These are phyloP conservation scores for Suhomyces sp. DNA, from an alignment of 805 yeast genomes.

Conservation along the genomic window DNA sequence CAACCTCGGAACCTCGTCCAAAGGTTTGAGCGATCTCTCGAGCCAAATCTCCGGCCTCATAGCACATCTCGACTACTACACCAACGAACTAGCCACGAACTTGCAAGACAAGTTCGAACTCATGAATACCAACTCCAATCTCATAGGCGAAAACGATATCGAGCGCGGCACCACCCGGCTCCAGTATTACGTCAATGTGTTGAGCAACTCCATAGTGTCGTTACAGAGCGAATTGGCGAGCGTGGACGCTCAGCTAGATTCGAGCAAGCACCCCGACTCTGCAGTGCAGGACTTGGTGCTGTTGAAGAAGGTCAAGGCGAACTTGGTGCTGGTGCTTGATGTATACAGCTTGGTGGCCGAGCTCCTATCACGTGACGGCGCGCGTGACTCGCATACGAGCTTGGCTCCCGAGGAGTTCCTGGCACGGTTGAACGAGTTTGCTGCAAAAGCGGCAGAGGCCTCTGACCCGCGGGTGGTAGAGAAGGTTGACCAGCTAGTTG, in stretches of 20 bases:
- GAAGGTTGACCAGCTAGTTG: constrained; percentile 47
- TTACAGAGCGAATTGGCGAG: constrained; percentile 33
- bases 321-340: constrained; percentile 45
- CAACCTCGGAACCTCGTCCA: not conserved
- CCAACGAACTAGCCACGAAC: constrained; percentile 55
- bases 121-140: constrained; percentile 39
- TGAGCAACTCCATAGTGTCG: constrained; percentile 56
- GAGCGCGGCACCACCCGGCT: constrained; percentile 35
- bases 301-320: constrained; percentile 43
- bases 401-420: constrained; percentile 16
- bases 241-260: constrained; percentile 11
- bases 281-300: constrained; percentile 38
- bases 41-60: constrained; percentile 49
- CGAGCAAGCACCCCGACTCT: constrained; percentile 8
- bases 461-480: constrained; percentile 34
- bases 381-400: not conserved
- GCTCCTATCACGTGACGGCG: not conserved
- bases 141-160: constrained; percentile 36
- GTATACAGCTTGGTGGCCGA: constrained; percentile 35
- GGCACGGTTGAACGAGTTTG: constrained; percentile 28
- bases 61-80: constrained; percentile 60
- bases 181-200: constrained; percentile 62
- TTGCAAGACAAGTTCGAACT: constrained; percentile 49
- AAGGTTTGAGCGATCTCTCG: constrained; percentile 41
- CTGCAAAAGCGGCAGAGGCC: constrained; percentile 33